phyloP scores from a whole-genome alignment of 805 yeast species.

The Myxozyma geophila region DNA sequence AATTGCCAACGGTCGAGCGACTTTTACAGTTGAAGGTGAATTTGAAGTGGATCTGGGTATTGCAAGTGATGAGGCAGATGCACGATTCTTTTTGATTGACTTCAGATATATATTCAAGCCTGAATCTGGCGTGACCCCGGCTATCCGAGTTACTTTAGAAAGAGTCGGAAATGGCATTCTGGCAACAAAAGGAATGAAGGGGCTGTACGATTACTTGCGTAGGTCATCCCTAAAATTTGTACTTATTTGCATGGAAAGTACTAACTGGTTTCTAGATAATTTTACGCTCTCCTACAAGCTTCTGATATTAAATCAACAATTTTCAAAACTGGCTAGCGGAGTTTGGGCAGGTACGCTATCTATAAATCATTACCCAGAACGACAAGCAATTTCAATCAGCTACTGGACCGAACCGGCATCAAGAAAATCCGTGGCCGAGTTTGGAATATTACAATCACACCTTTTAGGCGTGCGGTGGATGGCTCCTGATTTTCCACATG shows the following conservation, averaged over 20 bases:
- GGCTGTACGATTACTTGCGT: conserved; percentile 55
- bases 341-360: conserved; percentile 66
- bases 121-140: conserved; percentile 36
- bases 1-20: conserved; percentile 77
- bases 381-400: conserved; percentile 58
- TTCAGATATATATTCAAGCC: conserved; percentile 64
- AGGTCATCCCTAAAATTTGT: not conserved
- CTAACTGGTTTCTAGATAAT: conserved; percentile 10
- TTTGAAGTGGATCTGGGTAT: conserved; percentile 81
- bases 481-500: conserved; percentile 17
- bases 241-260: not conserved
- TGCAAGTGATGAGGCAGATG: conserved; percentile 60
- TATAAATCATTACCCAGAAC: conserved; percentile 60
- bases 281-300: conserved; percentile 37
- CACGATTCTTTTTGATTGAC: conserved; percentile 79
- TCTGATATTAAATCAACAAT: conserved; percentile 61
- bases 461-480: conserved; percentile 35
- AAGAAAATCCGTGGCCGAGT: conserved; percentile 60
- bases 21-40: conserved; percentile 63
- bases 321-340: conserved; percentile 55
- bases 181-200: conserved; percentile 52
- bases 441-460: conserved; percentile 52
- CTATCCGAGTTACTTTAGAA: conserved; percentile 55
- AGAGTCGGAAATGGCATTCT: conserved; percentile 59
- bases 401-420: conserved; percentile 59